Evolutionary conservation across 495 filamentous ascomycete genomes (phyloP), one percentile per base, ranked within the genome.

Genomic region (Bombardia bombarda): DNA sequence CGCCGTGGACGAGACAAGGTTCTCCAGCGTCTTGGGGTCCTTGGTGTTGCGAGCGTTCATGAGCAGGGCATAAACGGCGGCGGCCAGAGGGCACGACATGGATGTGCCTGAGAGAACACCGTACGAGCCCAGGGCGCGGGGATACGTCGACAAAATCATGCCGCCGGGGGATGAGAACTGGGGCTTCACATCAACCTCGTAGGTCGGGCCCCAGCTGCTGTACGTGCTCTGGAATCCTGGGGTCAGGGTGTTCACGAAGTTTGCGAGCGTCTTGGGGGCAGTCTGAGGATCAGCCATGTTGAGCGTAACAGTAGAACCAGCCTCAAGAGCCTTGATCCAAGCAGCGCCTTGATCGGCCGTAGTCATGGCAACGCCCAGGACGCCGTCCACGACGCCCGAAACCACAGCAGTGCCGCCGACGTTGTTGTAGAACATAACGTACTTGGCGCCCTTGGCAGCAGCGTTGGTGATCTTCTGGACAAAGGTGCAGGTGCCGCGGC

Each of bases 11-110:
- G 70, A 62, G n/a, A 72, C 40, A 7, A 72, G 21, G 46, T 69
- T 67, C 53, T 72, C 68, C 6, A 73, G 48, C 12, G 55, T 62
- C 41, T 58, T 62, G 42, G 70, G 68, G 25, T 73, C 70, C 38
- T 69, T 62, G 42, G 66, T 73, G 7, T 66, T 62, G 21, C 73
- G 68, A 23, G 63, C 65, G 17, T 69, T 60, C 17, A 65, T 70
- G 39, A 78, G 50, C 17, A 80, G 67, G 6, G 77, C 76, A 42
- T 70, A 70, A 45, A 73, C 60, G 22, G 67, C 75, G 6, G 76
- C 76, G 6, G 70, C 67, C 28, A 75, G 59, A 3, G 77, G 76
- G 51, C 74, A 75, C 16, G 77, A 67, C 77, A 80, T 80, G 19
- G 76, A 79, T 1, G 77, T 80, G 26, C 77, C 77, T 14, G 68